phyloP scores from a whole-genome alignment of 2,329 filamentous ascomycete genomes.

The Trichoderma semiorbis region DNA sequence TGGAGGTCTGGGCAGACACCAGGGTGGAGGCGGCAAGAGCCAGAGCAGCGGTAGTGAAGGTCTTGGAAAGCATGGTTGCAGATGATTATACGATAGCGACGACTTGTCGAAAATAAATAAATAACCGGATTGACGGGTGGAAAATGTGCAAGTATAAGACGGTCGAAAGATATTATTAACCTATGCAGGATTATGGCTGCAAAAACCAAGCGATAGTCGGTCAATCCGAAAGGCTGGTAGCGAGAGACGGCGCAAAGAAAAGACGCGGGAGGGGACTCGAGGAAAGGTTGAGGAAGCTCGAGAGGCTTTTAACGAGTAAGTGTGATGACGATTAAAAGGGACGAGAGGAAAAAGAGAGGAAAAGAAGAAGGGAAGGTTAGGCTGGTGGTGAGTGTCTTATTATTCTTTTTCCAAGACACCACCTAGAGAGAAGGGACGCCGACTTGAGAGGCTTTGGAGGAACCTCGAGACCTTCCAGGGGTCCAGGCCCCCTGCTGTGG shows the following conservation, averaged over 20 bases:
- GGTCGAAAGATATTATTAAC: slow-evolving; percentile 8
- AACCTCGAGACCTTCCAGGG: not conserved
- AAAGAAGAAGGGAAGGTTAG: not conserved
- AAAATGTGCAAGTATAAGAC: not conserved
- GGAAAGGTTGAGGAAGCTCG: slow-evolving; percentile 4
- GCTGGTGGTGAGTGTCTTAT: slow-evolving; percentile 18
- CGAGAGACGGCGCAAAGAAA: slow-evolving; percentile 19
- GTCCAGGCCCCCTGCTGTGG: not conserved
- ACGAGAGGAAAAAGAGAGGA: not conserved
- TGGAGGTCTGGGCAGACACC: slow-evolving; percentile 54
- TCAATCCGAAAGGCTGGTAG: not conserved
- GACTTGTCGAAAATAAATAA: not conserved
- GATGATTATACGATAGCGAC: slow-evolving; percentile 10
- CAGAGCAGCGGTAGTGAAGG: slow-evolving; percentile 44
- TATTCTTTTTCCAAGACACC: not conserved
- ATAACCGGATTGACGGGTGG: not conserved
- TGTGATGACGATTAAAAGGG: slow-evolving; percentile 10
- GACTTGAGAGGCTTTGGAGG: not conserved
- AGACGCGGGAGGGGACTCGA: slow-evolving; percentile 15
- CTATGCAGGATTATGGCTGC: not conserved
- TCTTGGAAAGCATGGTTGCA: slow-evolving; percentile 42
- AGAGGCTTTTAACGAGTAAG: not conserved
- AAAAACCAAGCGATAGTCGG: not conserved
- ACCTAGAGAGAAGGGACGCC: not conserved
- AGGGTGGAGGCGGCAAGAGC: slow-evolving; percentile 48